Percentiles rank a stretch among this genome's conserved stretches.
Conservation (phyloP, 75 land plant genomes). For the Cunninghamia lanceolata region DNA sequence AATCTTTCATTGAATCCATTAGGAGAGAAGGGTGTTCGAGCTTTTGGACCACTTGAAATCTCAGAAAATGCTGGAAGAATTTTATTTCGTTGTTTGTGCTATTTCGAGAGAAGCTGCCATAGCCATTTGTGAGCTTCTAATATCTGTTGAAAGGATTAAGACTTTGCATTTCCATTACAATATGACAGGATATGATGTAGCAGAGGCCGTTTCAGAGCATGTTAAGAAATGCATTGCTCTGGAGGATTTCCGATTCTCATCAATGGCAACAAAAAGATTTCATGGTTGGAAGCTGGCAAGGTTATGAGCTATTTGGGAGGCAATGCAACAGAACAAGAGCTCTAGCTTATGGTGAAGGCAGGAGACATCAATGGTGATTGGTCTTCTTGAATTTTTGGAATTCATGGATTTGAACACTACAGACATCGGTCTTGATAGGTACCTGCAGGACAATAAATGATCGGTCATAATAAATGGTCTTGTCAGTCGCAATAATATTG, state of each 20-base stretch:
- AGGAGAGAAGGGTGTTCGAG: slow-evolving; percentile 95
- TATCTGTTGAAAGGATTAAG: slow-evolving; percentile 63
- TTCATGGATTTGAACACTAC: too few species aligned
- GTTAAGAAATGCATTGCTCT: slow-evolving; percentile 52
- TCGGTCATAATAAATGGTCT: too few species aligned
- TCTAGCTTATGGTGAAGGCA: too few species aligned
- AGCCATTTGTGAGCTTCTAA: slow-evolving; percentile 76
- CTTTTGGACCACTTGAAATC: slow-evolving; percentile 74
- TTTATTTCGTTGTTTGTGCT: slow-evolving; percentile 88
- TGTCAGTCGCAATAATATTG: too few species aligned
- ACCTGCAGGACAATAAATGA: too few species aligned
- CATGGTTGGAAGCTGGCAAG: too few species aligned
- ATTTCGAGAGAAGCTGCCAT: slow-evolving; percentile 92
- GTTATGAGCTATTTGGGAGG: too few species aligned
- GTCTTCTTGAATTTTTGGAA: too few species aligned
- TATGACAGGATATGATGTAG: slow-evolving; percentile 97
- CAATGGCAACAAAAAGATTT: too few species aligned
- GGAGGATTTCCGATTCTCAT: slow-evolving; percentile 89
- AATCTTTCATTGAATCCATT: slow-evolving; percentile 92
- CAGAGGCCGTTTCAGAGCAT: slow-evolving; percentile 62
- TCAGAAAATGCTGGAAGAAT: slow-evolving; percentile 70
- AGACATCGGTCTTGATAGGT: too few species aligned
- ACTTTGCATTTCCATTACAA: slow-evolving; percentile 88
- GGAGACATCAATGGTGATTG: too few species aligned
- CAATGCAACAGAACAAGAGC: too few species aligned